phyloP scores from a whole-genome alignment of 192 early-diverging fungal species.

The Coemansia sp. region DNA sequence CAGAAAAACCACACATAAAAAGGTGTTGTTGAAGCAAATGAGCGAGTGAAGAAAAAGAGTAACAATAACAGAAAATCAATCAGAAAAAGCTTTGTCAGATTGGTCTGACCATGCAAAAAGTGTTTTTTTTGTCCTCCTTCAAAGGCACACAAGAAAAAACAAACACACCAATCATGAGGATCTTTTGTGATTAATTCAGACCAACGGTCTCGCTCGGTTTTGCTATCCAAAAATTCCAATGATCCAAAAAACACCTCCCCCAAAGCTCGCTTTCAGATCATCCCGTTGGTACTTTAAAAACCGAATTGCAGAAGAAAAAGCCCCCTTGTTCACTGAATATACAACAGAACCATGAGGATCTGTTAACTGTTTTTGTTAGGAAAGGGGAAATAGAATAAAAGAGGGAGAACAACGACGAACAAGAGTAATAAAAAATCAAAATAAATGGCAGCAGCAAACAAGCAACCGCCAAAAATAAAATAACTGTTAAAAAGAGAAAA shows the following conservation, averaged over 20 bases:
- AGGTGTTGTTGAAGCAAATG: constrained; percentile 3
- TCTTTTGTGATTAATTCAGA: too few relatives aligned
- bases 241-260: too few relatives aligned
- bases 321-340: background rate
- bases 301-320: background rate
- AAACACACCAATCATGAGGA: too few relatives aligned
- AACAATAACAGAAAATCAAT: background rate
- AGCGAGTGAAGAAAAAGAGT: background rate
- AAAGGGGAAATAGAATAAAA: constrained; percentile 1
- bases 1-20: background rate
- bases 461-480: background rate
- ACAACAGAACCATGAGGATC: background rate
- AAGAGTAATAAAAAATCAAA: constrained; percentile 2
- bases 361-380: constrained; percentile 3
- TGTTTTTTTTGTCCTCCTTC: too few relatives aligned
- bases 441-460: constrained; percentile 4
- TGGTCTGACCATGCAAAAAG: too few relatives aligned
- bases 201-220: too few relatives aligned
- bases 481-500: constrained; percentile 13
- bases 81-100: too few relatives aligned
- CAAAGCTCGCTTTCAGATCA: too few relatives aligned
- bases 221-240: too few relatives aligned
- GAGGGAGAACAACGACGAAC: background rate
- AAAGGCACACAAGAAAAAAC: too few relatives aligned
- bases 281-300: too few relatives aligned